Evolutionary conservation across 768 basidiomycete species (phyloP).

Genomic region (Paxillus rubicundulus): DNA sequence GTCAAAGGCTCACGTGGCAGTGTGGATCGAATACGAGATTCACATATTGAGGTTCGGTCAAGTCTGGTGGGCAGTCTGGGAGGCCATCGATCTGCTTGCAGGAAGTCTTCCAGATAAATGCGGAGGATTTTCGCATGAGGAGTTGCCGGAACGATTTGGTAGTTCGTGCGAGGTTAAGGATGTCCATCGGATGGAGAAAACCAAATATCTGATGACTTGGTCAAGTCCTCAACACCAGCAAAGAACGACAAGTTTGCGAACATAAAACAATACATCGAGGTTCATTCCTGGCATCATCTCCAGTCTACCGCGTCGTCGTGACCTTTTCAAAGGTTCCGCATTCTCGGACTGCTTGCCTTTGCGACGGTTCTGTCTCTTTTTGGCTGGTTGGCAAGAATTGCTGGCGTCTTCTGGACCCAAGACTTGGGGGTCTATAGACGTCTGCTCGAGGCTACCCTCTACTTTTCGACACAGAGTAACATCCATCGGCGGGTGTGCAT

Average conservation of each 20-base stretch:
- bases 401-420: too few species aligned
- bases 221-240: not conserved
- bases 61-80: conserved; percentile 41
- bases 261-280: not conserved
- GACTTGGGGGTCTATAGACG: too few species aligned
- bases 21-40: conserved; percentile 31
- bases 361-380: too few species aligned
- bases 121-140: conserved; percentile 30
- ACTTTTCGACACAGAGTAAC: too few species aligned
- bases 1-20: conserved; percentile 14
- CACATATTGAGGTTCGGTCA: conserved; percentile 42
- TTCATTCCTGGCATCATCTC: conserved; percentile 30
- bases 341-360: too few species aligned
- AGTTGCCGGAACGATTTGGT: conserved; percentile 36
- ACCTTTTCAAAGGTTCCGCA: too few species aligned
- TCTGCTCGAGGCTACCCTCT: too few species aligned
- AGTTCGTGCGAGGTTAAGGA: conserved; percentile 39
- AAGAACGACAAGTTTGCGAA: not conserved
- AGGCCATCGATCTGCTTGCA: conserved; percentile 35
- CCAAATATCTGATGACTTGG: conserved; percentile 32
- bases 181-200: conserved; percentile 38
- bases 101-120: conserved; percentile 20
- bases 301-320: not conserved
- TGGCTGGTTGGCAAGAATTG: too few species aligned
- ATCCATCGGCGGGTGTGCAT: too few species aligned